These are phyloP conservation scores for Colletotrichum zoysiae DNA, from an alignment of 2,329 filamentous ascomycete species.

Conservation along the genomic window DNA sequence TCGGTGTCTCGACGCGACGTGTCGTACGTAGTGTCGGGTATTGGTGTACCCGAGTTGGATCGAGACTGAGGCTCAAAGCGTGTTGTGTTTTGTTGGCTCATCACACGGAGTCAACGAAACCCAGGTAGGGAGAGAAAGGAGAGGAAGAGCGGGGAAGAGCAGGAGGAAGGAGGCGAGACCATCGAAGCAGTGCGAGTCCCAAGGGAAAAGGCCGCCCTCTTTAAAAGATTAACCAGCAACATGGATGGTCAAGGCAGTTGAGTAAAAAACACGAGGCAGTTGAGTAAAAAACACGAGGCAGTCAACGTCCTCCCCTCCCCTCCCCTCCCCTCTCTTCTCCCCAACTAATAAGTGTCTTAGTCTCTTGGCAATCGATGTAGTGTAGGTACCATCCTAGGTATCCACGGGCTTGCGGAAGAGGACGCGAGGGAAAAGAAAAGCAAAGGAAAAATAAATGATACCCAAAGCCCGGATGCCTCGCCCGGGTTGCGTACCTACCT, in stretches of 20 bases:
- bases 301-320: background rate
- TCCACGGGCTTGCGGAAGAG: slow-evolving; percentile 2
- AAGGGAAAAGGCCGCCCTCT: slow-evolving; percentile 13
- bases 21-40: slow-evolving; percentile 1
- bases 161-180: background rate
- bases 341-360: background rate
- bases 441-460: background rate
- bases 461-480: slow-evolving; percentile 17
- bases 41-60: background rate
- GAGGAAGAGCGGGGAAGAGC: too few relatives aligned
- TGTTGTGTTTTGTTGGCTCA: background rate
- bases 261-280: background rate
- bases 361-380: slow-evolving; percentile 26
- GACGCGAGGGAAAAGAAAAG: background rate
- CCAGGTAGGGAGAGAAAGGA: background rate
- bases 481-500: too few relatives aligned
- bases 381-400: background rate
- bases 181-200: background rate
- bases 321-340: too few relatives aligned
- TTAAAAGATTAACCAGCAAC: slow-evolving; percentile 21
- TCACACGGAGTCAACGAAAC: background rate
- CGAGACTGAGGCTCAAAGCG: background rate
- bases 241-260: background rate
- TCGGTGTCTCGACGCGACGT: background rate
- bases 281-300: background rate